These are phyloP conservation scores for Dipteronia sinensis DNA, from an alignment of 345 rosid genomes.

Conservation along the genomic window DNA sequence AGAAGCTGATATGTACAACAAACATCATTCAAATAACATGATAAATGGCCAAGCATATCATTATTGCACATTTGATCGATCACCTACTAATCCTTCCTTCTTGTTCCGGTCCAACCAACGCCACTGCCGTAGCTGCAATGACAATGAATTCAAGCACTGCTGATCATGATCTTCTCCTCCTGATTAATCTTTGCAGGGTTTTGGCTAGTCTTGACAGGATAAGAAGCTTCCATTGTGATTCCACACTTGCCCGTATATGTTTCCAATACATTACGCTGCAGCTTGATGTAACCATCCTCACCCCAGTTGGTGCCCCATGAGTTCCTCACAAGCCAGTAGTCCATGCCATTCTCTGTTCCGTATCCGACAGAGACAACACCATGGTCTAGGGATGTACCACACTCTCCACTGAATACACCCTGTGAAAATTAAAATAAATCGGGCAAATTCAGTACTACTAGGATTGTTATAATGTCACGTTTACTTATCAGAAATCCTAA, in stretches of 20 bases:
- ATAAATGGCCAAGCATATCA: not conserved
- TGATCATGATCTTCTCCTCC: slow-evolving; percentile 25
- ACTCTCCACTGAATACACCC: slow-evolving; percentile 82
- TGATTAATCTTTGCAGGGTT: slow-evolving; percentile 32
- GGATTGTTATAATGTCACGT: too few species aligned
- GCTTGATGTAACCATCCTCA: slow-evolving; percentile 57
- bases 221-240: slow-evolving; percentile 58
- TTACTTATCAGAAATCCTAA: too few species aligned
- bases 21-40: slow-evolving; percentile 19
- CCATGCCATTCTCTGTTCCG: slow-evolving; percentile 70
- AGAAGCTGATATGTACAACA: slow-evolving; percentile 19
- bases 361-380: slow-evolving; percentile 87
- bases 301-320: slow-evolving; percentile 80
- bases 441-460: too few species aligned
- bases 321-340: slow-evolving; percentile 88
- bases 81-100: not conserved
- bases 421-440: slow-evolving; percentile 14
- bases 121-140: not conserved
- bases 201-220: slow-evolving; percentile 53
- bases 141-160: slow-evolving; percentile 53
- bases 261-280: slow-evolving; percentile 43
- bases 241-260: slow-evolving; percentile 51
- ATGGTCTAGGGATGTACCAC: slow-evolving; percentile 71
- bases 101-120: not conserved
- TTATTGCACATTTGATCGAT: not conserved